These are phyloP conservation scores for Delphinella strobiligena DNA, from an alignment of 2,329 filamentous ascomycete genomes.

Conservation along the genomic window DNA sequence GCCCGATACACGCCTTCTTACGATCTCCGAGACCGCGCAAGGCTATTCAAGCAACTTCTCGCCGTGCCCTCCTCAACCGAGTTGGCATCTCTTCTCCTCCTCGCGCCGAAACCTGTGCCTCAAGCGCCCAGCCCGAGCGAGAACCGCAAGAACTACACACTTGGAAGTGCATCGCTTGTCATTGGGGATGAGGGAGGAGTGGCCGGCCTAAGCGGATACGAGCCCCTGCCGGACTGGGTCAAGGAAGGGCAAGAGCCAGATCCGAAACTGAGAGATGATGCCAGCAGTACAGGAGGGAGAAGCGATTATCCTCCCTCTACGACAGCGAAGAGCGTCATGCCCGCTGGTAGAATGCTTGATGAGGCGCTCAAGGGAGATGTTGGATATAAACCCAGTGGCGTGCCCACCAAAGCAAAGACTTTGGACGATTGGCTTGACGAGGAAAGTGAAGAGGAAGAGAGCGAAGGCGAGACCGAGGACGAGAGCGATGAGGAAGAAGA, in stretches of 20 bases:
- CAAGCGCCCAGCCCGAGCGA: slow-evolving; percentile 85
- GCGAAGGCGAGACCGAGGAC: slow-evolving; percentile 36
- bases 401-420: slow-evolving; percentile 51
- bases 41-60: slow-evolving; percentile 77
- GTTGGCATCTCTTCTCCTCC: slow-evolving; percentile 76
- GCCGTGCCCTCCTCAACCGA: slow-evolving; percentile 63
- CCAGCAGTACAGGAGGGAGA: slow-evolving; percentile 24
- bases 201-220: slow-evolving; percentile 67
- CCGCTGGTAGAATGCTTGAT: slow-evolving; percentile 54
- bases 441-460: slow-evolving; percentile 40
- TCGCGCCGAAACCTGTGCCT: slow-evolving; percentile 89
- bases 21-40: slow-evolving; percentile 81
- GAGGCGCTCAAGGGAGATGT: slow-evolving; percentile 34
- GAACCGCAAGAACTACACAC: slow-evolving; percentile 59
- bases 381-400: slow-evolving; percentile 29
- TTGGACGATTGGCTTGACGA: slow-evolving; percentile 89
- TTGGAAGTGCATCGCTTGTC: slow-evolving; percentile 79
- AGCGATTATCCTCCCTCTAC: no score
- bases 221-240: slow-evolving; percentile 75
- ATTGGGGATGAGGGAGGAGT: slow-evolving; percentile 64
- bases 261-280: slow-evolving; percentile 54
- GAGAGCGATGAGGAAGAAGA: slow-evolving; percentile 14
- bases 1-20: slow-evolving; percentile 91
- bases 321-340: slow-evolving; percentile 28
- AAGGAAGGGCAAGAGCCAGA: slow-evolving; percentile 68